Conservation (phyloP, 164 flowering plant species). For the Buxus sempervirens region DNA sequence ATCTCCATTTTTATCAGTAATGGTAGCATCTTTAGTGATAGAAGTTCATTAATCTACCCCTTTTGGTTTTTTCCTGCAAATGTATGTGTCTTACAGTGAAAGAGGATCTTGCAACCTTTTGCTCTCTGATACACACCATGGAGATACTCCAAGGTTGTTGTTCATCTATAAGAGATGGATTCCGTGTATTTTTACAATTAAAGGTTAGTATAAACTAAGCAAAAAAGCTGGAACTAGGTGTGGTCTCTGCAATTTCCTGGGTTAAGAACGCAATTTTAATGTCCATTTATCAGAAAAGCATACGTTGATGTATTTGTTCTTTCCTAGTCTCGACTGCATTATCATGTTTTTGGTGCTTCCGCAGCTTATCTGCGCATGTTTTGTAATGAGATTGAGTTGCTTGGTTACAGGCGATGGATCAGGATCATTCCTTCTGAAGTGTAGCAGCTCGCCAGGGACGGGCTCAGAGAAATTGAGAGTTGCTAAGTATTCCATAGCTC, state of each 20-base stretch:
- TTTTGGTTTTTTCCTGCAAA: too few relatives aligned
- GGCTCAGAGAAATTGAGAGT: constrained; percentile 17
- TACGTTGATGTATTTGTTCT: too few relatives aligned
- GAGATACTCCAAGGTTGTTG: constrained; percentile 73
- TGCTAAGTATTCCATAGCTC: constrained; percentile 75
- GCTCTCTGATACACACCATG: constrained; percentile 78
- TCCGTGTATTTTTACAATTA: constrained; percentile 52
- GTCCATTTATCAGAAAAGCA: too few relatives aligned
- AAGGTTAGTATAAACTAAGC: constrained; percentile 36
- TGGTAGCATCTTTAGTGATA: too few relatives aligned
- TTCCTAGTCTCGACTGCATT: background rate
- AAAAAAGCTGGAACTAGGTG: background rate
- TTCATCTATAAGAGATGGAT: constrained; percentile 91
- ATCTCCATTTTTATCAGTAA: too few relatives aligned
- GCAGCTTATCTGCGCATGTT: background rate
- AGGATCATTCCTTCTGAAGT: constrained; percentile 56
- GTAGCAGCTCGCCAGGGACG: constrained; percentile 8
- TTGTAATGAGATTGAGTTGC: background rate
- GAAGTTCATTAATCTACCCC: too few relatives aligned
- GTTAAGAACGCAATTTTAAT: too few relatives aligned
- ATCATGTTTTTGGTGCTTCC: too few relatives aligned
- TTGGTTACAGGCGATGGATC: constrained; percentile 45
- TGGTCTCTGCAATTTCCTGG: background rate
- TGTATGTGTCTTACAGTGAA: constrained; percentile 28
- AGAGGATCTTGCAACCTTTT: constrained; percentile 54